phyloP scores from a whole-genome alignment of 164 flowering plant genomes.

The Stephania yunnanensis region DNA sequence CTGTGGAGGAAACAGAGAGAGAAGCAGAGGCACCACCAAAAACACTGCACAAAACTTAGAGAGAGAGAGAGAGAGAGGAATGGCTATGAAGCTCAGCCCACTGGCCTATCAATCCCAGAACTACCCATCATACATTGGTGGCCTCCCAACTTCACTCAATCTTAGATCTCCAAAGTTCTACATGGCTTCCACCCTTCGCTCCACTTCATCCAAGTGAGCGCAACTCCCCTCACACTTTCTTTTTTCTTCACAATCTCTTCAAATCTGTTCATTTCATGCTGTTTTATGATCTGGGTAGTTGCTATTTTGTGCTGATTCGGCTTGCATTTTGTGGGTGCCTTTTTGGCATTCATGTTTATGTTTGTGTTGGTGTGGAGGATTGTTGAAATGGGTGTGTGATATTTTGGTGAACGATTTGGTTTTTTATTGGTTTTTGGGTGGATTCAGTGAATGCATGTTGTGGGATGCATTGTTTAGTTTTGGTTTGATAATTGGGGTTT shows the following conservation, averaged over 20 bases:
- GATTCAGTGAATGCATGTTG: slow-evolving; percentile 1
- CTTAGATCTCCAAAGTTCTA: slow-evolving; percentile 52
- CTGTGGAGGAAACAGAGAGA: not conserved
- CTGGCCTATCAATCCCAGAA: slow-evolving; percentile 33
- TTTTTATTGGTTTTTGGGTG: not conserved
- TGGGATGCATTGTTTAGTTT: not conserved
- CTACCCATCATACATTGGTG: slow-evolving; percentile 24
- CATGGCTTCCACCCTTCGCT: slow-evolving; percentile 60
- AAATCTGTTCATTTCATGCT: slow-evolving; percentile 6
- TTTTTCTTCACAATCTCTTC: slow-evolving; percentile 7
- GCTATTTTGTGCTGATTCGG: not conserved
- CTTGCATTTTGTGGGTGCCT: not conserved
- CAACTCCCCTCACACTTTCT: not conserved
- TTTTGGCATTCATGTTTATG: not conserved
- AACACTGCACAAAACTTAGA: not conserved
- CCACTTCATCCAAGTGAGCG: slow-evolving; percentile 39
- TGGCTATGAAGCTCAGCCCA: slow-evolving; percentile 52
- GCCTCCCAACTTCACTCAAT: slow-evolving; percentile 31
- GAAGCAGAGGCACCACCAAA: not conserved
- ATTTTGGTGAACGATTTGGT: not conserved
- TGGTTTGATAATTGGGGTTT: not conserved
- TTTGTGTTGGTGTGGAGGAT: not conserved
- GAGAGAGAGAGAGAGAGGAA: slow-evolving; percentile 9
- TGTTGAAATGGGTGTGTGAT: not conserved
- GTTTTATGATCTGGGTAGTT: slow-evolving; percentile 21